A percentile compares a stretch with the other conserved stretches of the same genome.
These are phyloP conservation scores for Kodamaea lidongshanica DNA, from an alignment of 805 yeast species.

Conservation along the genomic window DNA sequence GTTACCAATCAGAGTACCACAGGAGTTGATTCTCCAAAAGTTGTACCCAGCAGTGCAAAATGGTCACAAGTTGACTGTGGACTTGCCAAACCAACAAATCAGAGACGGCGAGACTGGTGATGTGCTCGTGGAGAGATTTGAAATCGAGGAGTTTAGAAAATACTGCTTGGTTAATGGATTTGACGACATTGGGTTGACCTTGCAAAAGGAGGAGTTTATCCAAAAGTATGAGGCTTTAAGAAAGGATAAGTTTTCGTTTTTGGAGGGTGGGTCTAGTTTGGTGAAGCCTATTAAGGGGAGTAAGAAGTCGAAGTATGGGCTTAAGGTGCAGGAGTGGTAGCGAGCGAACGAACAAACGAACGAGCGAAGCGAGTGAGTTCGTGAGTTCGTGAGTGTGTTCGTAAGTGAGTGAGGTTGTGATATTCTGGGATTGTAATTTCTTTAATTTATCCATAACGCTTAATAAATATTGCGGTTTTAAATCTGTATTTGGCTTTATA, in stretches of 20 bases:
- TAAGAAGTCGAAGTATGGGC: slow-evolving; percentile 62
- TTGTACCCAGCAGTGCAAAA: slow-evolving; percentile 74
- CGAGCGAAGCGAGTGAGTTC: no score
- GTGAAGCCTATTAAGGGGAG: slow-evolving; percentile 62
- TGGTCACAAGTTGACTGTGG: slow-evolving; percentile 69
- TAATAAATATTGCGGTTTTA: no score
- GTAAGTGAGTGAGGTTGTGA: no score
- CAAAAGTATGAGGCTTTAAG: slow-evolving; percentile 68
- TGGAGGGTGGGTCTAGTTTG: slow-evolving; percentile 79
- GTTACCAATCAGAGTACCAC: slow-evolving; percentile 87
- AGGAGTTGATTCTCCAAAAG: slow-evolving; percentile 62
- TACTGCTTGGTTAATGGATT: slow-evolving; percentile 92
- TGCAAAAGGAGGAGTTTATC: slow-evolving; percentile 81
- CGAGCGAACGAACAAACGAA: no score
- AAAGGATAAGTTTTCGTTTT: slow-evolving; percentile 77
- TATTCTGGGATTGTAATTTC: no score
- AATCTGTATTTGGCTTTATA: no score
- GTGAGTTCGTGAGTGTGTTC: no score
- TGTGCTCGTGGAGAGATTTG: slow-evolving; percentile 75
- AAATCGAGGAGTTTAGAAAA: slow-evolving; percentile 85
- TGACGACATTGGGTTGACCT: slow-evolving; percentile 93
- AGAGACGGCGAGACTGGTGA: slow-evolving; percentile 52
- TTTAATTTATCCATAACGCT: not conserved
- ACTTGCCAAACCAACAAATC: slow-evolving; percentile 82
- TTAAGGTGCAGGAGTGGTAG: slow-evolving; percentile 73